Evolutionary conservation across 768 basidiomycete genomes (phyloP).

Genomic region (Leccinum disarticulatum): DNA sequence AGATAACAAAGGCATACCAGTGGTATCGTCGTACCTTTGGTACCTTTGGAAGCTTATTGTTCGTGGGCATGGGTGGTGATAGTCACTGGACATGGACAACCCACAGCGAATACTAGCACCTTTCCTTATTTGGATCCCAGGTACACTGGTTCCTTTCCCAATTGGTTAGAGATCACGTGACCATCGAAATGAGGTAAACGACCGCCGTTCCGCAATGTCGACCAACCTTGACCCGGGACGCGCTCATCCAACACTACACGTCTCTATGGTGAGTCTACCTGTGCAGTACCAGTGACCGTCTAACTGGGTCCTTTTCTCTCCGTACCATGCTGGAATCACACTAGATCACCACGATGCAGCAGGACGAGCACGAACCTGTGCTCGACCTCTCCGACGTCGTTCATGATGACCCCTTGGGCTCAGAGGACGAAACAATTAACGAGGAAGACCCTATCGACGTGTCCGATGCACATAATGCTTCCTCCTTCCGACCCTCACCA

Average conservation of each 20-base stretch:
- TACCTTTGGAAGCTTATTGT: slow-evolving; percentile 54
- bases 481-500: slow-evolving; percentile 23
- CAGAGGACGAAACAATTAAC: slow-evolving; percentile 45
- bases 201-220: slow-evolving; percentile 2
- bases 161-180: slow-evolving; percentile 23
- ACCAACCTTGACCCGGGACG: slow-evolving; percentile 20
- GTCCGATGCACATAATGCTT: slow-evolving; percentile 33
- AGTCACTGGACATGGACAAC: slow-evolving; percentile 8
- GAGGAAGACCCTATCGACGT: slow-evolving; percentile 29
- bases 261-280: slow-evolving; percentile 16
- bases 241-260: slow-evolving; percentile 21
- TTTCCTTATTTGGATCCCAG: slow-evolving; percentile 10
- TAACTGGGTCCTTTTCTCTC: not conserved
- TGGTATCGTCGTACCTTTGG: slow-evolving; percentile 66
- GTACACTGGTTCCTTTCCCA: slow-evolving; percentile 7
- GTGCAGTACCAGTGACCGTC: no score
- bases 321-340: not conserved
- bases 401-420: slow-evolving; percentile 71
- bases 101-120: not conserved
- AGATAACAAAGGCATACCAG: slow-evolving; percentile 78
- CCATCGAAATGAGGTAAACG: slow-evolving; percentile 29
- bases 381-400: slow-evolving; percentile 83
- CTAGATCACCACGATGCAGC: slow-evolving; percentile 36
- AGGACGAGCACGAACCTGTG: slow-evolving; percentile 60
- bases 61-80: slow-evolving; percentile 33